Evolutionary conservation across 768 basidiomycete species (phyloP).

Genomic region (Ramaria sp.): DNA sequence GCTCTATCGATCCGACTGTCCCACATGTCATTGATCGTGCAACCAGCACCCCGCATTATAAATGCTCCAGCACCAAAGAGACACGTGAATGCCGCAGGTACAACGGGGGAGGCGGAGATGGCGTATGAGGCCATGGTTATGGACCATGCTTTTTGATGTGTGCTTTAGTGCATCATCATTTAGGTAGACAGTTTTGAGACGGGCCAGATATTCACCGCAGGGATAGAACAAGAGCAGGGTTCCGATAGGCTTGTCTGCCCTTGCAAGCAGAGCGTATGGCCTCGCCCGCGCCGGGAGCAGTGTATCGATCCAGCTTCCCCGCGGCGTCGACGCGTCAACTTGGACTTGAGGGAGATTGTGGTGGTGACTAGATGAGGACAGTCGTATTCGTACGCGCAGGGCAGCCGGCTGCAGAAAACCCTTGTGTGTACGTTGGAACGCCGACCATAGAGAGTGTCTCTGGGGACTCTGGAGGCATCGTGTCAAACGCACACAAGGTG

Average conservation of each 20-base stretch:
- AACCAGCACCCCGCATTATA: slow-evolving; percentile 96
- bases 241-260: slow-evolving; percentile 95
- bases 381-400: too few relatives aligned
- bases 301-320: slow-evolving; percentile 52
- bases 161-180: not conserved
- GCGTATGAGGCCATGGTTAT: slow-evolving; percentile 95
- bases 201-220: slow-evolving; percentile 70
- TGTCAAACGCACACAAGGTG: too few relatives aligned
- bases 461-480: too few relatives aligned
- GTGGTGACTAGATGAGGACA: too few relatives aligned
- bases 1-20: slow-evolving; percentile 84
- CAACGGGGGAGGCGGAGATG: slow-evolving; percentile 49
- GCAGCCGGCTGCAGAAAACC: too few relatives aligned
- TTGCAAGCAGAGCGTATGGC: slow-evolving; percentile 79
- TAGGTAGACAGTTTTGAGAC: too few relatives aligned
- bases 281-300: slow-evolving; percentile 44
- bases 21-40: slow-evolving; percentile 99
- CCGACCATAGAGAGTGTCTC: too few relatives aligned
- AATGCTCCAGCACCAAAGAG: slow-evolving; percentile 86
- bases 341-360: not conserved
- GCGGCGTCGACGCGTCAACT: not conserved
- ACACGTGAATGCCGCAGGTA: slow-evolving; percentile 63
- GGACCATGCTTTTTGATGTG: slow-evolving; percentile 74
- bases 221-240: slow-evolving; percentile 87
- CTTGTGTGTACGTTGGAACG: too few relatives aligned